Evolutionary conservation across 2,329 filamentous ascomycete species (phyloP), one percentile per base, ranked within the genome.

Genomic region (Cladophialophora psammophila): DNA sequence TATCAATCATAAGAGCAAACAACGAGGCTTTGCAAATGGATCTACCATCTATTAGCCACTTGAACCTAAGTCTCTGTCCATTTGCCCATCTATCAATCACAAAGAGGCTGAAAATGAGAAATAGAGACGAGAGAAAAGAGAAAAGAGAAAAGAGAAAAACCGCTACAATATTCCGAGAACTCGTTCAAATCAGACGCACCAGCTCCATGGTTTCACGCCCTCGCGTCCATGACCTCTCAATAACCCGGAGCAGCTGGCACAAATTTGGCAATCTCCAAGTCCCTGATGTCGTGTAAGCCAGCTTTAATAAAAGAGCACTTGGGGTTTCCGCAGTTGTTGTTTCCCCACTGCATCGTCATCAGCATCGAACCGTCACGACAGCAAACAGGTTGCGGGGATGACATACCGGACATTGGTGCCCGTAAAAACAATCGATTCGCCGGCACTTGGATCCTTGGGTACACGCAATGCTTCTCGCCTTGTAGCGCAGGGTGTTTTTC

Each of bases 401-500:
- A 36, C 32, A n/a, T 57, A 57, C 32, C 55, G 70, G 70, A 61
- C 72, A 73, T 40, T 70, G 67, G 67, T 86, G 85, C 0, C 84
- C 84, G 48, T 79, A 75, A 40, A 78, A 76, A 71, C 85, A 86
- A 35, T 79, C 76, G 0, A 74, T 67, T 3, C 74, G 73, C 9
- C 84, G 79, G 67, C 84, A 86, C 0, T 60, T 71, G 1, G 78
- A 76, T 26, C 77, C 79, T 2, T 72, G 68, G 1, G 77, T 72
- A 69, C 84, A 86, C 0, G 80, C 78, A 32, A 76, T 78, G 53
- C 78, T 78, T 32, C 79, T 79, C 1, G 82, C 75, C n/a, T 85
- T 78, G 59, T 80, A 80, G 62, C 78, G 77, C 18, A 86, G 76
- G 1, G 81, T 80, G 4, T 79, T 77, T 8, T 79, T 72, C 2